Percentiles rank a stretch among this genome's conserved stretches.
Evolutionary conservation across 768 basidiomycete genomes (phyloP).

Genomic region (Leccinum broughii): DNA sequence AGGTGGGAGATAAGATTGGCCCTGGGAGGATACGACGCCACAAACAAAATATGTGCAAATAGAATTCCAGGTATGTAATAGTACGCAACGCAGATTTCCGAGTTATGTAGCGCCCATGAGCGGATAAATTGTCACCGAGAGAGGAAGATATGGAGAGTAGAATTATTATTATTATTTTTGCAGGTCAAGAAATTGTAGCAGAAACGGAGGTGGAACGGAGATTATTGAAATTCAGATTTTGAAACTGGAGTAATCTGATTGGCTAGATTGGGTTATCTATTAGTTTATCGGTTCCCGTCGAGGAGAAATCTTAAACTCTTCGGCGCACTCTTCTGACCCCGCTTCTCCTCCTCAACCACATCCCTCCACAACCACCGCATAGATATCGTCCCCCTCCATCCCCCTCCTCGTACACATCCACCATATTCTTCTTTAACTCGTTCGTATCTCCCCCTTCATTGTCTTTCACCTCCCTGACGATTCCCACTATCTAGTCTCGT

Average conservation of each 20-base stretch:
- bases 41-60: constrained; percentile 27
- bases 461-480: constrained; percentile 8
- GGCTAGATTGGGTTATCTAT: constrained; percentile 39
- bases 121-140: constrained; percentile 30
- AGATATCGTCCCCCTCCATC: background rate
- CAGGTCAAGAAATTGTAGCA: background rate
- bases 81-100: constrained; percentile 28
- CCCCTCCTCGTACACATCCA: background rate
- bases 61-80: constrained; percentile 27
- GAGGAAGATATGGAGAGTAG: constrained; percentile 11
- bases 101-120: constrained; percentile 26
- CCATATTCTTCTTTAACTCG: background rate
- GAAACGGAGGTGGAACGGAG: constrained; percentile 10
- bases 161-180: constrained; percentile 3
- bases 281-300: constrained; percentile 40
- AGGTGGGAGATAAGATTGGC: constrained; percentile 35
- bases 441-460: background rate
- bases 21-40: constrained; percentile 29
- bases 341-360: constrained; percentile 27
- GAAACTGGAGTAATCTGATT: constrained; percentile 37
- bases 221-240: constrained; percentile 25
- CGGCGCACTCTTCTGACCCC: constrained; percentile 24
- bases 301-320: constrained; percentile 38
- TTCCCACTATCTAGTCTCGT: constrained; percentile 18
- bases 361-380: constrained; percentile 4